Conservation (phyloP, 164 flowering plant genomes). For the Vitis labrusca region DNA sequence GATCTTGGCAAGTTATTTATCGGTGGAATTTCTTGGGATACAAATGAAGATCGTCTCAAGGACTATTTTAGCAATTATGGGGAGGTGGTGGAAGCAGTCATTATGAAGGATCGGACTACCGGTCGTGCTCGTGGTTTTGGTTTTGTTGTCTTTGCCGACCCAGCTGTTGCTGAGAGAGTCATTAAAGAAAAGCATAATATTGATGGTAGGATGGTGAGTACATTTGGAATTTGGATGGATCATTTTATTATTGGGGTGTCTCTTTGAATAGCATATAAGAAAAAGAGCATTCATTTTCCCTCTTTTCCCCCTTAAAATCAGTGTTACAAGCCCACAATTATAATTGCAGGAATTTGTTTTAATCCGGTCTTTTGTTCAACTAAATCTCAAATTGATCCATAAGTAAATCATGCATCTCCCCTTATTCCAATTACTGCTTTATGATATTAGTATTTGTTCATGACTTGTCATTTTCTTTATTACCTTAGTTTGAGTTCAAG, state of each 20-base stretch:
- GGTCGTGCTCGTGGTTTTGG: slow-evolving; percentile 59
- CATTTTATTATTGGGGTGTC: neutral
- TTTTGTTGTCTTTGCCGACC: slow-evolving; percentile 47
- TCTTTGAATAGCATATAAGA: neutral
- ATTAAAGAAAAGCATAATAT: slow-evolving; percentile 46
- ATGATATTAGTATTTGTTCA: neutral
- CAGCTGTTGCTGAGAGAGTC: slow-evolving; percentile 44
- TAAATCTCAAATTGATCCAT: slow-evolving; percentile 12
- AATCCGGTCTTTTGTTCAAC: slow-evolving; percentile 15
- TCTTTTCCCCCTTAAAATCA: neutral
- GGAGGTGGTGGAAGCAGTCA: slow-evolving; percentile 46
- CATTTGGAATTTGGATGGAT: neutral
- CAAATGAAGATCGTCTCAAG: slow-evolving; percentile 43
- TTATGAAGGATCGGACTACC: slow-evolving; percentile 51
- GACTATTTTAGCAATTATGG: slow-evolving; percentile 43
- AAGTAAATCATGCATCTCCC: neutral
- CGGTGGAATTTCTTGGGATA: slow-evolving; percentile 51
- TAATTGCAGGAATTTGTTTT: slow-evolving; percentile 15
- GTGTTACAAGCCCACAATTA: slow-evolving; percentile 13
- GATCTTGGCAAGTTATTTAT: slow-evolving; percentile 46
- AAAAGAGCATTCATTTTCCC: neutral
- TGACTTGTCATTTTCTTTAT: neutral
- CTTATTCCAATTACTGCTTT: no score
- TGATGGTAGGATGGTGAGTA: slow-evolving; percentile 48
- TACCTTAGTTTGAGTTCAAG: neutral